Evolutionary conservation across 2,329 filamentous ascomycete species (phyloP).

Genomic region (Ceratocystis variospora): DNA sequence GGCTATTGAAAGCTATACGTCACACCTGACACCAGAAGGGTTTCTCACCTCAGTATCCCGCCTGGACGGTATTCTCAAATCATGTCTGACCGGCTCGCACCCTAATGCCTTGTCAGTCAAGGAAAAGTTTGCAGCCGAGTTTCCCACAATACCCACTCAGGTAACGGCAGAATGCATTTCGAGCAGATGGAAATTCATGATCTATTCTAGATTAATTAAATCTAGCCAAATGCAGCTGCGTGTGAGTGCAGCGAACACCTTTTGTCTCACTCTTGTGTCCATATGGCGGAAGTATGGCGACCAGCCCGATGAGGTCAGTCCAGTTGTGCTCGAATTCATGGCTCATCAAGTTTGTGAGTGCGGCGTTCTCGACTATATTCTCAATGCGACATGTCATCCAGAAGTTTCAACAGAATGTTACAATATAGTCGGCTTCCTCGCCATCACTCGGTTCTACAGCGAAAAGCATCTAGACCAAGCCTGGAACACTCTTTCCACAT

Average conservation of each 20-base stretch:
- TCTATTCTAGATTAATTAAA: constrained; percentile 57
- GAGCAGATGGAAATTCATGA: constrained; percentile 54
- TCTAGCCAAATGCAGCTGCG: constrained; percentile 86
- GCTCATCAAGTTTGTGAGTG: constrained; percentile 55
- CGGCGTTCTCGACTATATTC: constrained; percentile 69
- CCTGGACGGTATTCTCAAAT: constrained; percentile 5
- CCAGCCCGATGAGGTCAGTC: constrained; percentile 28
- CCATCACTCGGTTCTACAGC: constrained; percentile 63
- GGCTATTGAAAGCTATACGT: constrained; percentile 1
- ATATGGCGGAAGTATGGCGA: constrained; percentile 50
- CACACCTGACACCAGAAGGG: neutral
- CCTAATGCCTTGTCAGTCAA: neutral
- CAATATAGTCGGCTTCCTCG: constrained; percentile 77
- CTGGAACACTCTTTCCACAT: constrained; percentile 70
- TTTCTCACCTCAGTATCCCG: neutral
- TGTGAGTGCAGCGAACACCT: constrained; percentile 59
- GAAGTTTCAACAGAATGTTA: constrained; percentile 69
- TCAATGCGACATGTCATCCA: constrained; percentile 82
- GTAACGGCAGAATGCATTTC: constrained; percentile 38
- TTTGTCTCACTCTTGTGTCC: constrained; percentile 56
- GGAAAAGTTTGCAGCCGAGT: neutral
- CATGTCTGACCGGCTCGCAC: constrained; percentile 1
- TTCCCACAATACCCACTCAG: constrained; percentile 28
- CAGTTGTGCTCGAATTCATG: constrained; percentile 49
- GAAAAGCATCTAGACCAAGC: constrained; percentile 60